Evolutionary conservation across 305 asterid species (phyloP).

Genomic region (Ruellia speciosa): DNA sequence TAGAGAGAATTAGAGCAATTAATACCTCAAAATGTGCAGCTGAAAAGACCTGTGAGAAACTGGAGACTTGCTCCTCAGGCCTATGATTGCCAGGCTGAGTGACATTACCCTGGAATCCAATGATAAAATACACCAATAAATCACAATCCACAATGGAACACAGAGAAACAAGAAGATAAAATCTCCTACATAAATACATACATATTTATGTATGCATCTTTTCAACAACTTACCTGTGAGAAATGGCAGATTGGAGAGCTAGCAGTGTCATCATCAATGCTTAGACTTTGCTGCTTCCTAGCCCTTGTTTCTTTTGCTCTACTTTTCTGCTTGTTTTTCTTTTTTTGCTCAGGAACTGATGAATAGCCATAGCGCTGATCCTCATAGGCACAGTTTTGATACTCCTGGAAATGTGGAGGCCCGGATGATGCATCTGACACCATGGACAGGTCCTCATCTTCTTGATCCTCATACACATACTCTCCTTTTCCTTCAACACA

Average conservation of each 20-base stretch:
- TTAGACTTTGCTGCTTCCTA: conserved; percentile 14
- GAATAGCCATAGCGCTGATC: not conserved
- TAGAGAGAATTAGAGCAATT: not conserved
- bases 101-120: conserved; percentile 42
- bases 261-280: conserved; percentile 18
- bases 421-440: conserved; percentile 69
- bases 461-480: conserved; percentile 23
- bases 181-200: not conserved
- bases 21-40: conserved; percentile 25
- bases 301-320: conserved; percentile 10
- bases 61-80: conserved; percentile 32
- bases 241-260: conserved; percentile 17
- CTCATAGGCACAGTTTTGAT: conserved; percentile 19
- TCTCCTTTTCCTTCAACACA: conserved; percentile 24
- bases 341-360: not conserved
- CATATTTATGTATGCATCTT: not conserved
- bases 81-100: conserved; percentile 25
- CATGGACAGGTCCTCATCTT: conserved; percentile 65
- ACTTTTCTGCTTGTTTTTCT: conserved; percentile 3
- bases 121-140: not conserved
- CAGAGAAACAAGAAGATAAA: not conserved
- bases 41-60: conserved; percentile 34
- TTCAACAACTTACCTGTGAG: conserved; percentile 36
- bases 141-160: not conserved
- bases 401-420: conserved; percentile 16